Base-by-base conservation (phyloP, 208 protist genomes). In the Crithidia sp. region DNA sequence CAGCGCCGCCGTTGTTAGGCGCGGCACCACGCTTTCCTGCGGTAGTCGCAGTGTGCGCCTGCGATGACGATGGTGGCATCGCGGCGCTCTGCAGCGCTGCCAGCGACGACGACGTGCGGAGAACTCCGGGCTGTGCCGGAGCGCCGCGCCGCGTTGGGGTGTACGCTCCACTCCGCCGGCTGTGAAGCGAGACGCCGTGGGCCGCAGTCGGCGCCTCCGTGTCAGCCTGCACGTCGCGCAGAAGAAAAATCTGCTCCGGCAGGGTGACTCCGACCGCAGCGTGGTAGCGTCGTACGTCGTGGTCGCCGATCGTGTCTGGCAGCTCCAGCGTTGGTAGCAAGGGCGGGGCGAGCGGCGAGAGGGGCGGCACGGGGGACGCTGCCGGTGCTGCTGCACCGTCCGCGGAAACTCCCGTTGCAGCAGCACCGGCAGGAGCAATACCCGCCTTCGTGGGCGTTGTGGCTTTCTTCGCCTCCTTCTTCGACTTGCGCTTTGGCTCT, bases 231-330 rank as follows among this genome's bases (percentile, higher is more conserved):
- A 53, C 53, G 19, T 79, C 74, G 7, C 60, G 74, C 12, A 84
- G 37, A 5, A 81, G 52, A 28, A 71, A 84, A 7, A 68, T 68
- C 17, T 84, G 79, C 54, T 78, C 71, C 2, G 79, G 79, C n/a
- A 81, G 52, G 6, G 74, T 84, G 17, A 84, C 66, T 4, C 62
- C 63, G 16, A 77, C 53, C 28, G 70, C 36, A 14, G 74, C 74
- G 50, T 60, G 55, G 70, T 84, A 84, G 68, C 63, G 65, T 7
- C 59, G 55, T 4, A 81, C 67, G 58, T 67, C 70, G 61, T 73
- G 61, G 43, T 66, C 74, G 47, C 56, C 49, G 50, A 79, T 58
- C 16, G 67, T 44, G 62, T 79, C 74, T 0, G n/a, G 63, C 40
- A 65, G 7, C 47, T 61, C 50, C 8, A 62, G 64, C 8, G 41